Conservation (phyloP, 1,139 yeast genomes). For the Geotrichum restrictum region DNA sequence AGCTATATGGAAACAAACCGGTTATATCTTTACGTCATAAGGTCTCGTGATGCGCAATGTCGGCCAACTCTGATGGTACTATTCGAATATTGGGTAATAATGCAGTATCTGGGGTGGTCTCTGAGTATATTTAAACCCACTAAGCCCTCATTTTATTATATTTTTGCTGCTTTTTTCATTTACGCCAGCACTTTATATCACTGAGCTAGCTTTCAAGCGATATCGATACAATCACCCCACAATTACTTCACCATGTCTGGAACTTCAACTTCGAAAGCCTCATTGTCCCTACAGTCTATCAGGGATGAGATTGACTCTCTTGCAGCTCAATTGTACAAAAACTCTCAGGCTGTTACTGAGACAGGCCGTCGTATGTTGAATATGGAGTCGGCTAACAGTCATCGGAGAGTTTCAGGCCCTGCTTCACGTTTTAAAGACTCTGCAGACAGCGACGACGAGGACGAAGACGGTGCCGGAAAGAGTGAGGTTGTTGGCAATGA, state of each 20-base stretch:
- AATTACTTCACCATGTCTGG: not conserved
- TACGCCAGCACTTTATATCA: not conserved
- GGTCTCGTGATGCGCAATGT: not conserved
- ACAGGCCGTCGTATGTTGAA: constrained; percentile 77
- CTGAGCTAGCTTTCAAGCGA: not conserved
- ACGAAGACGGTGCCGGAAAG: constrained; percentile 47
- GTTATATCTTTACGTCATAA: no score
- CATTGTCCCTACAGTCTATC: constrained; percentile 20
- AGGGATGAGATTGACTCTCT: constrained; percentile 31
- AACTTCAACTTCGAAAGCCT: not conserved
- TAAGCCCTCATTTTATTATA: not conserved
- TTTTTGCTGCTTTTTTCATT: not conserved
- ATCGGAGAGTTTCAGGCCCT: constrained; percentile 24
- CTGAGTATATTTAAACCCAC: not conserved
- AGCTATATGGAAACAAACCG: no score
- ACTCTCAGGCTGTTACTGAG: constrained; percentile 44
- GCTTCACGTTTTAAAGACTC: constrained; percentile 3
- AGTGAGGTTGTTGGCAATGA: constrained; percentile 46
- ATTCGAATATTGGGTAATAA: no score
- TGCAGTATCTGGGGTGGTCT: no score
- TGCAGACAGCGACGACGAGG: constrained; percentile 17
- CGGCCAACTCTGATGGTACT: constrained; percentile 2
- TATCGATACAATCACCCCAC: not conserved
- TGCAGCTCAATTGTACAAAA: constrained; percentile 33
- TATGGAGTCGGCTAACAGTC: constrained; percentile 51